Evolutionary conservation across 2,329 filamentous ascomycete species (phyloP).

Genomic region (Diaporthe helianthi): DNA sequence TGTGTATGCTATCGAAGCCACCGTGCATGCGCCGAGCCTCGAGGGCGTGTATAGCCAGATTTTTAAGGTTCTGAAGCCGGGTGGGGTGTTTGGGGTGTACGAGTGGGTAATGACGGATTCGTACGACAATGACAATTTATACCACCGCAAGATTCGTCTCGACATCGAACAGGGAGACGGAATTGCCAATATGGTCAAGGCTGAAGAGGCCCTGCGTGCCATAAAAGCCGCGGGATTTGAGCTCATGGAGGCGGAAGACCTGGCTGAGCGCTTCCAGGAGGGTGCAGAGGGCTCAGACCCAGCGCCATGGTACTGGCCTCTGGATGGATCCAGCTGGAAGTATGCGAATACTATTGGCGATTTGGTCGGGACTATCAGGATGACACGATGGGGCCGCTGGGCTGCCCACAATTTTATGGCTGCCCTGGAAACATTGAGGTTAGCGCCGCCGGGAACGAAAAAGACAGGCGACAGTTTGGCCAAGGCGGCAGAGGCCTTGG

Average conservation of each 20-base stretch:
- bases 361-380: constrained; percentile 49
- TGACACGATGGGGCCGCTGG: constrained; percentile 74
- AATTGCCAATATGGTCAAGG: constrained; percentile 79
- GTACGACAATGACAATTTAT: constrained; percentile 72
- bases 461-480: constrained; percentile 79
- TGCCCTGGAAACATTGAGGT: constrained; percentile 65
- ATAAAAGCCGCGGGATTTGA: constrained; percentile 75
- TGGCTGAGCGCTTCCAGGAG: constrained; percentile 62
- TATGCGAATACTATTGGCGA: constrained; percentile 32
- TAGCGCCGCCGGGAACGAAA: constrained; percentile 73
- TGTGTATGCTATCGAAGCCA: constrained; percentile 80
- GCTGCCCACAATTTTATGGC: constrained; percentile 71
- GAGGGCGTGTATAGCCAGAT: constrained; percentile 78
- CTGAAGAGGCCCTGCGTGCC: constrained; percentile 69
- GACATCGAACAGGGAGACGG: constrained; percentile 80
- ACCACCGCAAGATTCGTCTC: constrained; percentile 73
- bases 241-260: constrained; percentile 71
- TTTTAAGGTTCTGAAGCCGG: constrained; percentile 77
- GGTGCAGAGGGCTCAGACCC: constrained; percentile 48
- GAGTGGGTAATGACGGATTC: constrained; percentile 82
- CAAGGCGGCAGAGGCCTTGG: constrained; percentile 50
- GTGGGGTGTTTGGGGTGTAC: constrained; percentile 78
- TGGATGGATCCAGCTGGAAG: constrained; percentile 33
- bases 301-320: constrained; percentile 71
- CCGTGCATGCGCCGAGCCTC: constrained; percentile 75